Evolutionary conservation across 2,329 filamentous ascomycete species (phyloP).

Genomic region (Bertia moriformis): DNA sequence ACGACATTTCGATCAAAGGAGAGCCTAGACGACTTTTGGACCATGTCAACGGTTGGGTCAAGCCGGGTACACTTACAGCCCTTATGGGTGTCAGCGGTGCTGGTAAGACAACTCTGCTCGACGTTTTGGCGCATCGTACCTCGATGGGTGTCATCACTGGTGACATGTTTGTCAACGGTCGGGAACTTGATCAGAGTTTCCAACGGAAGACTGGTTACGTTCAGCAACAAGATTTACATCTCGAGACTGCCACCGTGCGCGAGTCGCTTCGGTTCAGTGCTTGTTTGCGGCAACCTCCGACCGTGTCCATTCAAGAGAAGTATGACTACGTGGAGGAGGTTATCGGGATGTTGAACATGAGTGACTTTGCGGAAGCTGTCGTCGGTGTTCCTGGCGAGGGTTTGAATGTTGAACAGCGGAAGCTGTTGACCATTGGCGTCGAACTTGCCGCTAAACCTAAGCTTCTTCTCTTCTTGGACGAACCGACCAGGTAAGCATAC

Average conservation of each 20-base stretch:
- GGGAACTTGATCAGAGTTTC: conserved; percentile 37
- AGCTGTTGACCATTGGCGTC: conserved; percentile 47
- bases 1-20: conserved; percentile 34
- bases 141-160: conserved; percentile 49
- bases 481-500: conserved; percentile 27
- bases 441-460: conserved; percentile 40
- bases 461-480: conserved; percentile 46
- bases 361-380: conserved; percentile 50
- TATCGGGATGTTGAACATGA: conserved; percentile 52
- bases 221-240: conserved; percentile 50
- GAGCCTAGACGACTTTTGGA: conserved; percentile 34
- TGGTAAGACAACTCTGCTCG: conserved; percentile 46
- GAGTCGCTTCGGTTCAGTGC: conserved; percentile 39
- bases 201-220: conserved; percentile 54
- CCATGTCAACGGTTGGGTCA: conserved; percentile 23
- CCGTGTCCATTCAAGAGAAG: conserved; percentile 39
- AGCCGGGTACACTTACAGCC: conserved; percentile 21
- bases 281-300: conserved; percentile 38
- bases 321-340: conserved; percentile 47
- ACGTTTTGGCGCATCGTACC: conserved; percentile 40
- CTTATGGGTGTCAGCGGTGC: conserved; percentile 49
- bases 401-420: conserved; percentile 46
- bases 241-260: conserved; percentile 37
- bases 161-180: conserved; percentile 52
- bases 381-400: conserved; percentile 48